Conservation (phyloP, 768 basidiomycete genomes). For the Lyophyllum atratum region DNA sequence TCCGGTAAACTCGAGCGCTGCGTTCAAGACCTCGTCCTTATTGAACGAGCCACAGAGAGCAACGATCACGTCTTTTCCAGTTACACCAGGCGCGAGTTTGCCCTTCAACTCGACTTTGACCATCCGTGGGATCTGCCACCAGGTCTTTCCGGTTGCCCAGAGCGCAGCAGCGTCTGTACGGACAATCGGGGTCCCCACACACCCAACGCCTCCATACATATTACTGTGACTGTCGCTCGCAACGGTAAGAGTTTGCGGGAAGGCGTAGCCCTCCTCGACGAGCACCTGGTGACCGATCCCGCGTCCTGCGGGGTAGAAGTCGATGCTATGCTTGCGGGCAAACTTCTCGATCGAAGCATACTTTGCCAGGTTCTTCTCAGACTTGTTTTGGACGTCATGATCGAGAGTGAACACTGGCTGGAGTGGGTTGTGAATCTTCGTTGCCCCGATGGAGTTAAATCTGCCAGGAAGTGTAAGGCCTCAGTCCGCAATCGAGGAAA, state of each 20-base stretch:
- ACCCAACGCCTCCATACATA: constrained; percentile 98
- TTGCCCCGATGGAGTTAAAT: constrained; percentile 94
- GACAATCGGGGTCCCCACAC: constrained; percentile 96
- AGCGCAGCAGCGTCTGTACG: constrained; percentile 93
- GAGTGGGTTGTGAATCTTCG: constrained; percentile 70
- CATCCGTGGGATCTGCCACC: constrained; percentile 99
- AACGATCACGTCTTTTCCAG: constrained; percentile 97
- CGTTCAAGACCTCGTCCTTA: constrained; percentile 94
- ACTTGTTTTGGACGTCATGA: constrained; percentile 97
- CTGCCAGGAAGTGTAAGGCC: constrained; percentile 38
- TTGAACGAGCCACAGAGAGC: constrained; percentile 96
- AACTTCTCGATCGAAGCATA: constrained; percentile 92
- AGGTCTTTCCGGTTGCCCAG: constrained; percentile 98
- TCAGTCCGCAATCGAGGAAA: background rate
- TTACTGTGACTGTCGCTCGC: constrained; percentile 97
- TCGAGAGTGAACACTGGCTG: constrained; percentile 97
- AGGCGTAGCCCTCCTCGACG: constrained; percentile 98
- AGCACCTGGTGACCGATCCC: constrained; percentile 98
- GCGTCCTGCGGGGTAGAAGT: constrained; percentile 97
- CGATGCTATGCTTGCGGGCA: constrained; percentile 79
- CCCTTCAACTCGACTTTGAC: constrained; percentile 92
- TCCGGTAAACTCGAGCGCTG: constrained; percentile 95
- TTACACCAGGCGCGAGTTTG: constrained; percentile 81
- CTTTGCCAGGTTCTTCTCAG: constrained; percentile 86
- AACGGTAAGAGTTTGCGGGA: constrained; percentile 93